A percentile compares a stretch with the other conserved stretches of the same genome.
These are phyloP conservation scores for Pinus albicaulis DNA, from an alignment of 75 land plant species.

Conservation along the genomic window DNA sequence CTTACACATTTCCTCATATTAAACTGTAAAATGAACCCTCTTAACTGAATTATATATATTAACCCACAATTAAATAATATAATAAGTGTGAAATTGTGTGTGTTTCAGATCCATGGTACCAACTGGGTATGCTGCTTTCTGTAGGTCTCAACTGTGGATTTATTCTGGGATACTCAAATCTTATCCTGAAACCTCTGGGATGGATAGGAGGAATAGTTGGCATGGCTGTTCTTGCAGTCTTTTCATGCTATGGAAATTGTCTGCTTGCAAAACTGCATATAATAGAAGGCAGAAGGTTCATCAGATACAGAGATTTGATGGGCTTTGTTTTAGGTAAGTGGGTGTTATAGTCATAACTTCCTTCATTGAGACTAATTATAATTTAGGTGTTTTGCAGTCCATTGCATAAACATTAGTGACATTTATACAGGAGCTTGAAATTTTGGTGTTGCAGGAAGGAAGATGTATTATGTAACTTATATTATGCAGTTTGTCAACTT, in stretches of 20 bases:
- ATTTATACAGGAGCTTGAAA: neutral
- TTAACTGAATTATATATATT: too few relatives aligned
- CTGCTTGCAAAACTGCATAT: slow-evolving; percentile 45
- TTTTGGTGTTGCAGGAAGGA: slow-evolving; percentile 21
- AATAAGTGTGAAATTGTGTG: too few relatives aligned
- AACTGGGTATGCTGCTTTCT: slow-evolving; percentile 44
- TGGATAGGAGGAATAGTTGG: slow-evolving; percentile 40
- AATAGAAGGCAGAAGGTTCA: slow-evolving; percentile 44
- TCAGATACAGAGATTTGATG: slow-evolving; percentile 57
- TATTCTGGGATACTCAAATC: slow-evolving; percentile 47
- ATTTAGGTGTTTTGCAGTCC: neutral
- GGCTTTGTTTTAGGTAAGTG: slow-evolving; percentile 42
- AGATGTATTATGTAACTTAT: slow-evolving; percentile 48
- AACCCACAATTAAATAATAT: too few relatives aligned
- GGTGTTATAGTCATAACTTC: neutral
- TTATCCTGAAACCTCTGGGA: slow-evolving; percentile 48
- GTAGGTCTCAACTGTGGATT: slow-evolving; percentile 47
- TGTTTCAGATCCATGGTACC: slow-evolving; percentile 50
- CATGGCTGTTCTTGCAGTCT: slow-evolving; percentile 19
- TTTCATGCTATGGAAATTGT: slow-evolving; percentile 47
- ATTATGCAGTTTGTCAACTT: slow-evolving; percentile 33
- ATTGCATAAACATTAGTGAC: too few relatives aligned
- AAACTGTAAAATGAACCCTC: too few relatives aligned
- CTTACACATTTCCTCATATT: too few relatives aligned
- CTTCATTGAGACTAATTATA: neutral